Evolutionary conservation across 2,329 filamentous ascomycete species (phyloP), one percentile per base, ranked within the genome.

Genomic region (Fusarium succisae): DNA sequence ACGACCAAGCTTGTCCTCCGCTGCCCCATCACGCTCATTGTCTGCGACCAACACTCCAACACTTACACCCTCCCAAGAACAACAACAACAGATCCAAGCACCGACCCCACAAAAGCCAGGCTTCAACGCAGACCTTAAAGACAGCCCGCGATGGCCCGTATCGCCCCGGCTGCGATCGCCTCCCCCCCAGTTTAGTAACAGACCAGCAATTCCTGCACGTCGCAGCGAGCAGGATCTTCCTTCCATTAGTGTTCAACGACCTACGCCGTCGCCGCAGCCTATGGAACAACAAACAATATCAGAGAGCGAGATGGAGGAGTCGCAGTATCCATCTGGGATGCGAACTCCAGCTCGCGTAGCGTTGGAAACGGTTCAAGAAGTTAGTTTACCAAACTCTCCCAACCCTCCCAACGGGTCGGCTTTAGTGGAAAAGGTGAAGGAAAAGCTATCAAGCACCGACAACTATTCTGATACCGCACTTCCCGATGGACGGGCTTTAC

Each of bases 341-440:
- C 85, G 88, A 79, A 90, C 91, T 24, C 90, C 91, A 28, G 87
- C 86, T 39, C 86, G 87, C 59, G 90, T 91, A 55, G 90, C 90
- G 54, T 85, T 98, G 65, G 96, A 97, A 83, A 98, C 96, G 0
- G 96, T 98, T 22, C 93, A 98, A 80, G 96, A 98, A 86, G 91
- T 93, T 61, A 96, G 94, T 83, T 89, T 94, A 69, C 91, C 92
- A 48, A 91, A 90, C 56, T 93, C 93, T 2, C 93, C 94, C 78
- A 86, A 82, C 77, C 84, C 83, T 56, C 81, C 80, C 38, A 77
- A 84, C 69, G 85, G 87, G 67, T 82, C 84, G 22, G 84, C 84
- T 30, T 67, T 83, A 41, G 76, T 88, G 58, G 88, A 90, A 65
- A 88, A 85, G 80, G 83, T 86, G 30, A 85, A 86, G 48, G 86